Conservation (phyloP, 2,329 filamentous ascomycete genomes). For the Chaetomiaceae sp. region DNA sequence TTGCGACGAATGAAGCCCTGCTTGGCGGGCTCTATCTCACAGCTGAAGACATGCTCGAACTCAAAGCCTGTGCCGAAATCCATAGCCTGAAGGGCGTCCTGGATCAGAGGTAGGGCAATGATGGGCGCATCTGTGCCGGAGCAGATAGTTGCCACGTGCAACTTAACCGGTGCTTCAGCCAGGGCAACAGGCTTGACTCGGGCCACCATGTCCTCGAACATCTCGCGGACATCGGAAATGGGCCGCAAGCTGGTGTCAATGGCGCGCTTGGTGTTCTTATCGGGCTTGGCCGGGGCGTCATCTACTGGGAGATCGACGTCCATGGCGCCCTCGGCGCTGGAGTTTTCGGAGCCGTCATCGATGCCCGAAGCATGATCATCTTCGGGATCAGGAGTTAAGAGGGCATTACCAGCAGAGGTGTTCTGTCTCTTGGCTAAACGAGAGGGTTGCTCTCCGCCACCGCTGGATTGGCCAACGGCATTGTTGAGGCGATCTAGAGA, state of each 20-base stretch:
- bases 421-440: neutral
- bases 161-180: neutral
- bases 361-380: no score
- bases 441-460: neutral
- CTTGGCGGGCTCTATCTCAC: slow-evolving; percentile 60
- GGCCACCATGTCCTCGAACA: slow-evolving; percentile 29
- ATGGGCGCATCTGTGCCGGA: slow-evolving; percentile 74
- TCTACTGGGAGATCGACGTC: neutral
- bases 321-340: neutral
- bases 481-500: neutral
- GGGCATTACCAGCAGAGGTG: neutral
- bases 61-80: slow-evolving; percentile 35
- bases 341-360: neutral
- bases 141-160: slow-evolving; percentile 62
- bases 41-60: slow-evolving; percentile 55
- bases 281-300: neutral
- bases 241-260: slow-evolving; percentile 25
- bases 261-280: neutral
- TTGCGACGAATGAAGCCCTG: slow-evolving; percentile 61
- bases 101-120: slow-evolving; percentile 56
- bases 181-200: slow-evolving; percentile 1
- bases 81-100: slow-evolving; percentile 35
- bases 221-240: slow-evolving; percentile 26
- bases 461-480: neutral
- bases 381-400: no score